Evolutionary conservation across 1,284 basidiomycete species (phyloP).

Genomic region (Apiotrichum siamense): DNA sequence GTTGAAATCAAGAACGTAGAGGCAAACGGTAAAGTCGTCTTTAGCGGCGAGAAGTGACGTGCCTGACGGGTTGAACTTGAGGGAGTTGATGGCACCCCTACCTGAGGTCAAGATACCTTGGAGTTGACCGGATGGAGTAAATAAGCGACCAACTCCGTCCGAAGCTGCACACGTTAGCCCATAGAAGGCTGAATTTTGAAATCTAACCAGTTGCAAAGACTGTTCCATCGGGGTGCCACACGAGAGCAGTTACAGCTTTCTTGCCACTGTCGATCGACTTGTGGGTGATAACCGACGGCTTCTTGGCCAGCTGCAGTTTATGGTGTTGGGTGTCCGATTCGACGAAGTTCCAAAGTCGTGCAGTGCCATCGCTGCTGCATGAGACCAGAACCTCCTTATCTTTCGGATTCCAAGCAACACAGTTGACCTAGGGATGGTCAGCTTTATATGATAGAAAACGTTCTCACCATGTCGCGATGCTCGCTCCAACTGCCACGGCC

Average conservation of each 20-base stretch:
- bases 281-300: constrained; percentile 27
- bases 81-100: constrained; percentile 32
- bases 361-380: constrained; percentile 32
- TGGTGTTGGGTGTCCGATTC: constrained; percentile 2
- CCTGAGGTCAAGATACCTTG: constrained; percentile 41
- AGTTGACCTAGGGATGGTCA: constrained; percentile 25
- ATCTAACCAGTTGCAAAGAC: constrained; percentile 34
- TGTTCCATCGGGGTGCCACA: constrained; percentile 42
- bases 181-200: neutral
- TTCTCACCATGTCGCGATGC: constrained; percentile 34
- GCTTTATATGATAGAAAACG: neutral
- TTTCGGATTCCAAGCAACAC: constrained; percentile 40
- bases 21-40: constrained; percentile 29
- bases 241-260: constrained; percentile 32
- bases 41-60: constrained; percentile 32
- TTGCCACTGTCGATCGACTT: constrained; percentile 36
- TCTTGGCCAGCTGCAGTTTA: constrained; percentile 14
- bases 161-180: constrained; percentile 4
- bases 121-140: constrained; percentile 37
- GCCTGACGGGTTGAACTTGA: constrained; percentile 41
- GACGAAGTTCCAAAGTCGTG: constrained; percentile 37
- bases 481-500: constrained; percentile 19
- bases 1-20: constrained; percentile 17
- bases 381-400: constrained; percentile 35
- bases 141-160: constrained; percentile 40